These are phyloP conservation scores for Fennellomyces sp. DNA, from an alignment of 371 early-diverging fungal species.

Conservation along the genomic window DNA sequence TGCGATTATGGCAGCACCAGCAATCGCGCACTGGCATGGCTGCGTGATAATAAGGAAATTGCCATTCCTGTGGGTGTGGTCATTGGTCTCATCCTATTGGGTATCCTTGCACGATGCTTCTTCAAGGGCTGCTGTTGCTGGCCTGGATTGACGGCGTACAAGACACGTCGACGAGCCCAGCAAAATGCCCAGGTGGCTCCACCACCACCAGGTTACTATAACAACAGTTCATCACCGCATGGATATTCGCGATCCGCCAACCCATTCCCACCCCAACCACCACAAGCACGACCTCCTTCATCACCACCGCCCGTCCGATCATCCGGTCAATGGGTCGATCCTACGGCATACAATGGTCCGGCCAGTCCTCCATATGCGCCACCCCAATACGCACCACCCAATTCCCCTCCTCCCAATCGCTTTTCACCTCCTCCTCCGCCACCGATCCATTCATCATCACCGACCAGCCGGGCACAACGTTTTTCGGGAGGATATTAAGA, in stretches of 20 bases:
- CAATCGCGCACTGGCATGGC: conserved; percentile 25
- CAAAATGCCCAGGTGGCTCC: conserved; percentile 7
- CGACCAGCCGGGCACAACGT: neutral
- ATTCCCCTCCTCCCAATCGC: neutral
- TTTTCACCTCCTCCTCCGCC: neutral
- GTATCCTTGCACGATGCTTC: conserved; percentile 20
- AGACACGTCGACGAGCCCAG: conserved; percentile 18
- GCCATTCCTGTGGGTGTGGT: conserved; percentile 57
- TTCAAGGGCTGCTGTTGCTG: conserved; percentile 50
- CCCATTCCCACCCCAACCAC: conserved; percentile 30
- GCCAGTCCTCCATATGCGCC: conserved; percentile 10
- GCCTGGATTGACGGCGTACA: conserved; percentile 15
- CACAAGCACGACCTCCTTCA: conserved; percentile 15
- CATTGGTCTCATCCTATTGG: conserved; percentile 37
- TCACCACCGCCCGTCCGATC: conserved; percentile 5
- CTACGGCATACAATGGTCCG: conserved; percentile 50
- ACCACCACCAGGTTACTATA: neutral
- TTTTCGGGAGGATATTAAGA: neutral
- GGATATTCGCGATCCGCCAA: neutral
- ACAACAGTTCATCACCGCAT: neutral
- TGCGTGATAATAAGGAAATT: conserved; percentile 39
- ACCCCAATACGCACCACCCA: conserved; percentile 8
- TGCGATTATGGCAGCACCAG: conserved; percentile 43
- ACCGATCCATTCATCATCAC: neutral
- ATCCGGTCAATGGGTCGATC: conserved; percentile 53